Evolutionary conservation across 352 stramenopile species (phyloP), one percentile per base, ranked within the genome.

Genomic region (Blastocystis hominis): DNA sequence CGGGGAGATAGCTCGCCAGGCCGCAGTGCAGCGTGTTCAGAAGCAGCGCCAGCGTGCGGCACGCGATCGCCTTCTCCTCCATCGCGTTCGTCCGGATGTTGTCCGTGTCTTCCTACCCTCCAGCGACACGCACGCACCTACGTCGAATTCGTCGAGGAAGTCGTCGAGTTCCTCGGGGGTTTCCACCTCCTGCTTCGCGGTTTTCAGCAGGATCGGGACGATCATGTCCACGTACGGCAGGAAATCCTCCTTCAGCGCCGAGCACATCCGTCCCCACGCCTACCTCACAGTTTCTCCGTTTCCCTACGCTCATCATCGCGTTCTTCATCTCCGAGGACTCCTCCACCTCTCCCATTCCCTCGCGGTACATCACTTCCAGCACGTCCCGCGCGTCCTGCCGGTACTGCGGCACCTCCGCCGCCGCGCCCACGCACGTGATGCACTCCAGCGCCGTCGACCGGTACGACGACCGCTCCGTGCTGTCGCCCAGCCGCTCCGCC

Each of bases 261-360:
- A 46, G 44, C 77, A 87, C 77, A 87, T 87, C 20, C 77, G 59
- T 5, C 77, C 66, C 77, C 77, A 87, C 47, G 77, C 77, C 77
- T 87, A 87, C 6, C 34, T 4, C 9, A 77, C 24, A 62, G 3
- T 15, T 6, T 15, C 3, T 2, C n/a, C 34, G 20, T 20, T 47
- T 9, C 1, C 54, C 17, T 36, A 87, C 77, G 9, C 38, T 63
- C 77, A 87, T 87, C 77, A 87, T 77, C 34, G 53, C 63, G 7
- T 75, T 69, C 66, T 87, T 87, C 77, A 87, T 87, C 30, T 87
- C 77, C 30, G 44, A 64, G 5, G 53, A 59, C 30, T 87, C 77
- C 30, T 87, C 77, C 20, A 87, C 66, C 46, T 87, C 56, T 1
- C 77, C 77, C 77, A 87, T 75, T n/a, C 77, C 77, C 55, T 87